Evolutionary conservation across 176 grass and related monocot genomes (phyloP), one percentile per base, ranked within the genome.

Genomic region (Saccharum officinarum): DNA sequence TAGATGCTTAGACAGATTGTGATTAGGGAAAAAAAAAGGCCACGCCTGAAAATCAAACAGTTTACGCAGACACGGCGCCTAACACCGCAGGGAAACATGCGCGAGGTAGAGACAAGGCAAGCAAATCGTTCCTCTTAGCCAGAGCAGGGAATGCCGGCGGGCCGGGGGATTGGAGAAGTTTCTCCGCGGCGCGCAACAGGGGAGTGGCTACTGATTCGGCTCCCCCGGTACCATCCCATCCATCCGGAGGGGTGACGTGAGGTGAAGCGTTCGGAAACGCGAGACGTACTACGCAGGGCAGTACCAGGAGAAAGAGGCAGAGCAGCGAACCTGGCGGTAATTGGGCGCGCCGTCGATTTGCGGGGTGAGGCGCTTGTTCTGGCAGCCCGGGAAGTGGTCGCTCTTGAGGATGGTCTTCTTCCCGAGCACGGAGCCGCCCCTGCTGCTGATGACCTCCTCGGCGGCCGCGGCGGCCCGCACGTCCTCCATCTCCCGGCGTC

Each of bases 371-470:
- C 93, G 86, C 89, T 96, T 99, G 90, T 99, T 99, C 89, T 96
- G 97, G 83, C 97, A 99, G 0, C 97, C 93, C 25, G 97, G 97
- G 69, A 99, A 99, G 87, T 99, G 97, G 74, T 99, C 97, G 83
- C 93, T 95, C 90, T 99, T 99, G 86, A 99, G 90, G 66, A 99
- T 94, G 73, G 97, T 96, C 85, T 99, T 99, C 93, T 99, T 99
- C 15, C 97, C 97, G 4, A 99, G 91, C 85, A 96, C 97, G 39
- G 97, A 95, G 63, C 97, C 97, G 69, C 97, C 97, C 49, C 97
- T 87, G 88, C 66, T 89, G 80, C 91, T 91, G 73, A 99, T 96
- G 76, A 96, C 97, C 69, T 96, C 88, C 86, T 99, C 96, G 10
- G 83, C 80, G n/a, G 85, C 84, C 10, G 84, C 88, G 34, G 65